Evolutionary conservation across 805 yeast genomes (phyloP), one percentile per base, ranked within the genome.

Genomic region (Wickerhamiella australiensis): DNA sequence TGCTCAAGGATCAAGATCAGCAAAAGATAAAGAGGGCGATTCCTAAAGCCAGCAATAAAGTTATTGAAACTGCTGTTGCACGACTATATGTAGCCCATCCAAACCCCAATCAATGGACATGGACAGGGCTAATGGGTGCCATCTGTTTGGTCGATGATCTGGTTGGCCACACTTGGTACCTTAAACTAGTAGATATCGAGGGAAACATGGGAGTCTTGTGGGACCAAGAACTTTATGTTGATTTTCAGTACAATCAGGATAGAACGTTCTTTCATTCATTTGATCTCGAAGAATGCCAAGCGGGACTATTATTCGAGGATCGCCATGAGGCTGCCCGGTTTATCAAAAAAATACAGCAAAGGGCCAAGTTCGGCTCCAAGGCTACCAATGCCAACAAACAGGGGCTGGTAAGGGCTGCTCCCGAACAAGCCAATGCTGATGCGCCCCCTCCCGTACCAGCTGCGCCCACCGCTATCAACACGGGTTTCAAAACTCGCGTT

Each of bases 151-250:
- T 84, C 17, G 95, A 92, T 63, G 98, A 92, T 65, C 66, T 85
- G 11, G 95, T 92, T 1, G 97, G 97, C 2, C 90, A 90, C 64
- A 86, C 96, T 0, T 87, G 85, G 60, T 92, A 87, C 64, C 71
- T 92, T 42, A 92, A 92, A 63, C 63, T 92, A 48, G 94, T 92
- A 5, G 98, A 92, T 60, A 78, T 90, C 27, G 58, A 62, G 35
- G 95, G 94, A 5, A 75, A 78, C 53, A 70, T 82, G 38, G 97
- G 97, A 31, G 95, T 92, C 0, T 56, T 92, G 0, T 92, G 98
- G 98, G 98, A 92, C 65, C 98, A 92, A 65, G 98, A 92, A 65
- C 66, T 92, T 45, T 90, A 85, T 59, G 80, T 85, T 11, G 82
- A 85, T 59, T 87, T 92, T 64, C 80, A 81, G 57, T 92, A 92